Percentiles rank a stretch among this genome's conserved stretches.
Conservation (phyloP, 768 basidiomycete genomes). For the Amanita subjunquillea region DNA sequence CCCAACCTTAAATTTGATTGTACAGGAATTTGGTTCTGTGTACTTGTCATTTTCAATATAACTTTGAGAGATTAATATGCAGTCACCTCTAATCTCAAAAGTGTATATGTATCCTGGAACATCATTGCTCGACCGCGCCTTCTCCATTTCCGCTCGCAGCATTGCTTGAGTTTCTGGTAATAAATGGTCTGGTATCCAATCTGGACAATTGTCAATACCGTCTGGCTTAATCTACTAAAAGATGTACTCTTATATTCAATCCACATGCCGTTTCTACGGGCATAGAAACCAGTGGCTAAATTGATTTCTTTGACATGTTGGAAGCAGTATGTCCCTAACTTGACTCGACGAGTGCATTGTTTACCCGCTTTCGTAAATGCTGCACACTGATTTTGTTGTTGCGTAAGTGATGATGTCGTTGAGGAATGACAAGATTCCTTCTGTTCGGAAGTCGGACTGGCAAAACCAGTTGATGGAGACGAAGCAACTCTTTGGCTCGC, state of each 20-base stretch:
- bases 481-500: conserved; percentile 6
- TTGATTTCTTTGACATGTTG: conserved; percentile 54
- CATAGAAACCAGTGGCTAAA: conserved; percentile 44
- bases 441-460: conserved; percentile 8
- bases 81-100: conserved; percentile 64
- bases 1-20: conserved; percentile 69
- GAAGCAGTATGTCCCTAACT: conserved; percentile 44
- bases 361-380: conserved; percentile 57
- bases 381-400: conserved; percentile 39
- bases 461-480: conserved; percentile 4
- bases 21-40: conserved; percentile 17
- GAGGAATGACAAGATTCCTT: conserved; percentile 7
- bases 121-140: conserved; percentile 42
- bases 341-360: conserved; percentile 52
- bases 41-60: background rate
- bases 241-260: conserved; percentile 47
- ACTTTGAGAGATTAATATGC: background rate
- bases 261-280: conserved; percentile 37
- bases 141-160: conserved; percentile 36
- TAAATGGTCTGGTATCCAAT: conserved; percentile 63
- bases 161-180: conserved; percentile 49
- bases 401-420: conserved; percentile 9
- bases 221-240: conserved; percentile 4
- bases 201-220: conserved; percentile 22
- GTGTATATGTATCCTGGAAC: conserved; percentile 72